These are phyloP conservation scores for Aspergillus avenaceus DNA, from an alignment of 495 filamentous ascomycete species.

Conservation along the genomic window DNA sequence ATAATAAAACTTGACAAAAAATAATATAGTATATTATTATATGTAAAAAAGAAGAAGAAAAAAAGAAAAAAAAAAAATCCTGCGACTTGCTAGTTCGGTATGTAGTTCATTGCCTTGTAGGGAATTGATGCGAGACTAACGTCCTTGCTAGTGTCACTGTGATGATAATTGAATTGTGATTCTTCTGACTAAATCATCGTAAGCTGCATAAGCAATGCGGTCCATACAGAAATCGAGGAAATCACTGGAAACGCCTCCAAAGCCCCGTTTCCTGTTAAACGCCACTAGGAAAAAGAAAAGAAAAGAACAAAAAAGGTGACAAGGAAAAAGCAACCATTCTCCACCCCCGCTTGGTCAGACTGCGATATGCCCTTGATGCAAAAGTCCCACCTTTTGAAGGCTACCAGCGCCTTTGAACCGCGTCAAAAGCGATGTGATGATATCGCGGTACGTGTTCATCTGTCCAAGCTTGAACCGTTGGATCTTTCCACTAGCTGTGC, in stretches of 20 bases:
- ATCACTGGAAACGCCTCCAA: background rate
- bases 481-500: slow-evolving; percentile 77
- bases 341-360: slow-evolving; percentile 6
- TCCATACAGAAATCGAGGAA: background rate
- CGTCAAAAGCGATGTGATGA: slow-evolving; percentile 39
- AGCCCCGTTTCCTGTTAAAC: background rate
- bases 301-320: background rate
- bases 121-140: no score
- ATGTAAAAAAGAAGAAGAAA: background rate
- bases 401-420: slow-evolving; percentile 22
- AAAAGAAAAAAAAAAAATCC: background rate
- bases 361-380: slow-evolving; percentile 19
- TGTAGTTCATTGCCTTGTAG: no score
- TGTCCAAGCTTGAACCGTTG: slow-evolving; percentile 48
- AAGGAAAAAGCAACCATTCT: background rate
- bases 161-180: no score
- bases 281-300: background rate
- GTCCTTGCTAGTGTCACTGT: no score
- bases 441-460: slow-evolving; percentile 43
- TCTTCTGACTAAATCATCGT: background rate
- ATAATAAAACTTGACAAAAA: no score
- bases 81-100: no score
- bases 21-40: no score
- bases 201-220: background rate
- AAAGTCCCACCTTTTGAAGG: slow-evolving; percentile 20